These are phyloP conservation scores for Athelia sp. DNA, from an alignment of 1,284 basidiomycete genomes.

Conservation along the genomic window DNA sequence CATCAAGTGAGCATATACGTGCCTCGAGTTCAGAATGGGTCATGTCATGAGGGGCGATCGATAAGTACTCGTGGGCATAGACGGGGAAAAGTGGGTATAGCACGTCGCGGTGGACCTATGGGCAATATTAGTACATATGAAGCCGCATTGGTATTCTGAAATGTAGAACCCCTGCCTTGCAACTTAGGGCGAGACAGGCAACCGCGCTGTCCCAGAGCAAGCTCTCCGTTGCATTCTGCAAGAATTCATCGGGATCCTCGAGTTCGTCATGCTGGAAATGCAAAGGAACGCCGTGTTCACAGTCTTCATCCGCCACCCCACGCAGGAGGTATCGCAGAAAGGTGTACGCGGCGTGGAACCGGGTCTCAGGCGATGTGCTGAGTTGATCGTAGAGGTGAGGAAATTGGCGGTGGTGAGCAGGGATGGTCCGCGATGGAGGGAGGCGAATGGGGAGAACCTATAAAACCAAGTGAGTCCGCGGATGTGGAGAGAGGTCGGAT, in stretches of 20 bases:
- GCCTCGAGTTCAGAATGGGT: constrained; percentile 49
- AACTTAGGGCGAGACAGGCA: constrained; percentile 49
- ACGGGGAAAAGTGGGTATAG: constrained; percentile 49
- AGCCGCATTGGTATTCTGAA: background rate
- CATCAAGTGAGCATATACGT: constrained; percentile 6
- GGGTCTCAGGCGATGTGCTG: constrained; percentile 44
- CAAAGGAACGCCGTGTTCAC: constrained; percentile 6
- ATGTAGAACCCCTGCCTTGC: constrained; percentile 38
- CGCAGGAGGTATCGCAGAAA: constrained; percentile 47
- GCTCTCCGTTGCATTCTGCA: constrained; percentile 27
- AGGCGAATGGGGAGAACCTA: constrained; percentile 1
- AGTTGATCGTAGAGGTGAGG: constrained; percentile 49
- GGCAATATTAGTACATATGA: background rate
- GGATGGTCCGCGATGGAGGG: constrained; percentile 9
- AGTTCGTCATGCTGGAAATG: constrained; percentile 4
- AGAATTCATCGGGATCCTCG: constrained; percentile 8
- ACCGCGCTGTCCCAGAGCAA: constrained; percentile 50
- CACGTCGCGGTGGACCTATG: constrained; percentile 61
- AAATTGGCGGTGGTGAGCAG: constrained; percentile 11
- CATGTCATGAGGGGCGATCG: constrained; percentile 39
- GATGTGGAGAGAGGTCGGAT: constrained; percentile 8
- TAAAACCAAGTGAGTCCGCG: constrained; percentile 16
- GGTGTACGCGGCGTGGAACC: constrained; percentile 55
- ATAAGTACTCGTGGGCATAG: constrained; percentile 42
- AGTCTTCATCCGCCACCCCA: constrained; percentile 18